Evolutionary conservation across 257 asterid species (phyloP), one percentile per base, ranked within the genome.

Genomic region (Gynochthodes officinalis): DNA sequence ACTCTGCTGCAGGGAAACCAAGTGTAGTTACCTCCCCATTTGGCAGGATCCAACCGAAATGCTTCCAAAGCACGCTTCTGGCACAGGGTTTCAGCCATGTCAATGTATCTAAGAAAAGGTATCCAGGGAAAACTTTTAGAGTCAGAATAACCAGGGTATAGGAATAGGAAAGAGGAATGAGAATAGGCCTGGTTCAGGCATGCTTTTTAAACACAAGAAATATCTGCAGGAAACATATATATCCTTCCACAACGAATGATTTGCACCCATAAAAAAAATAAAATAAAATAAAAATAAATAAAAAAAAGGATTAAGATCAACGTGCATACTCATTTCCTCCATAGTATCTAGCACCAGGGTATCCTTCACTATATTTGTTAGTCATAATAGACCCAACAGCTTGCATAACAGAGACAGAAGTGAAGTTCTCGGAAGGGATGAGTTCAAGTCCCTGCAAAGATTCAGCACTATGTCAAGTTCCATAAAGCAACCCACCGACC

Each of bases 341-440:
- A 65, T 91, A 91, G 78, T 91, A 91, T 89, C 96, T 82, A 27
- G 96, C 97, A 67, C 98, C 96, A 48, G 98, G 97, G 50, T 90
- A 89, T 28, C 98, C 97, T 82, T 91, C 98, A 77, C 97, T 90
- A 70, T 93, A 91, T 87, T 93, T 93, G 84, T 93, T 93, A 35
- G 97, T 93, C 96, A 93, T 88, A 58, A 91, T 89, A 2, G 97
- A 89, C 12, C 98, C 98, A 68, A 93, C 93, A 0, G 97, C 98
- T 89, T 93, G 92, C 89, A 93, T 93, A 78, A 91, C 97, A 32
- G 98, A 88, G 50, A 91, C 76, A 0, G 96, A 93, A 64, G 98
- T 92, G 91, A 92, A 90, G 49, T 92, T 92, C 72, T 92, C 96
- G 7, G 98, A 92, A 10, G 96, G 97, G 40, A 91, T 91, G 78